Evolutionary conservation across 345 rosid genomes (phyloP).

Genomic region (Boechera divaricarpa): DNA sequence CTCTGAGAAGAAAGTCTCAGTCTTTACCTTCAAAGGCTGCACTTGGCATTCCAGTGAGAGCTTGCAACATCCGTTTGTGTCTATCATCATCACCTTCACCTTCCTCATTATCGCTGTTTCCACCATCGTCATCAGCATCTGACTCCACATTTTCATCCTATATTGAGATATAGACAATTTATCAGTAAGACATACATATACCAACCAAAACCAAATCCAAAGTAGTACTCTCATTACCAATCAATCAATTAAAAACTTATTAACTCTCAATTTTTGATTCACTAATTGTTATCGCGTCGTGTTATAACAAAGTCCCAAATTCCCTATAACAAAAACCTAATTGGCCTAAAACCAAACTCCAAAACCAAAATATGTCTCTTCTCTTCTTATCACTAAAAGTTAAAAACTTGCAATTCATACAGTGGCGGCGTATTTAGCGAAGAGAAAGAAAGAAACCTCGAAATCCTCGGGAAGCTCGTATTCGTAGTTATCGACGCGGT

Average conservation of each 20-base stretch:
- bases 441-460: constrained; percentile 50
- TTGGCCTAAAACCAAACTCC: not conserved
- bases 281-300: not conserved
- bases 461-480: constrained; percentile 73
- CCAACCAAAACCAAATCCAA: not conserved
- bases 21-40: constrained; percentile 75
- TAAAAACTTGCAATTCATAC: not conserved
- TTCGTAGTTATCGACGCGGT: constrained; percentile 69
- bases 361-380: not conserved
- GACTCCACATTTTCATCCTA: constrained; percentile 83
- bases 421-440: constrained; percentile 1
- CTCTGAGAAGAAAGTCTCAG: not conserved
- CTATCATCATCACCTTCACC: constrained; percentile 63
- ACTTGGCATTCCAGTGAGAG: constrained; percentile 80
- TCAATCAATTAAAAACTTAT: not conserved
- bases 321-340: not conserved
- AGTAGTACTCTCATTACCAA: not conserved
- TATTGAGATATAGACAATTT: constrained; percentile 13
- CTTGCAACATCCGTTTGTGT: constrained; percentile 80
- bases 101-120: constrained; percentile 33
- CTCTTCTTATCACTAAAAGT: not conserved
- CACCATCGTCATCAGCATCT: constrained; percentile 50
- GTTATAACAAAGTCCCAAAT: not conserved
- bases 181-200: constrained; percentile 8
- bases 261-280: not conserved